Evolutionary conservation across 768 basidiomycete species (phyloP).

Genomic region (Mycena epipterygia): DNA sequence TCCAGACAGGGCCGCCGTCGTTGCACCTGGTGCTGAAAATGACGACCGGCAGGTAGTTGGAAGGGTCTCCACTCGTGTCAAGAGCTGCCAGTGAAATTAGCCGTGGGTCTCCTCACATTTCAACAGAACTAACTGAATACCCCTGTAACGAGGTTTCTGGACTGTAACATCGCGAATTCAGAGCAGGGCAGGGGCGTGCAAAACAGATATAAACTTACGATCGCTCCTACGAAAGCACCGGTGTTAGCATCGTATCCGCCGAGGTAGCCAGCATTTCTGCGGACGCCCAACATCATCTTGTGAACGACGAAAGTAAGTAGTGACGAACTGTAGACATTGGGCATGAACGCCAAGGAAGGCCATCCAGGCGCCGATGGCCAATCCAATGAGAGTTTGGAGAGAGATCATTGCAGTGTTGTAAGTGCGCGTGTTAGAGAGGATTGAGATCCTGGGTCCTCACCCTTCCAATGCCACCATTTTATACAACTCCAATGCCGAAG

Average conservation of each 20-base stretch:
- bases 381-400: conserved; percentile 1
- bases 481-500: conserved; percentile 2
- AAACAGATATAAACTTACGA: conserved; percentile 10
- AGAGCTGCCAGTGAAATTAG: conserved; percentile 1
- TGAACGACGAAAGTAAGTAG: not conserved
- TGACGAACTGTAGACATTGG: conserved; percentile 7
- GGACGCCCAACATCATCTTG: not conserved
- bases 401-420: conserved; percentile 3
- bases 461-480: conserved; percentile 1
- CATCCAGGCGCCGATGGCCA: conserved; percentile 5
- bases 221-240: conserved; percentile 4
- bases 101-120: not conserved
- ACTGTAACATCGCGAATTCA: conserved; percentile 9
- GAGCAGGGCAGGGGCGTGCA: not conserved
- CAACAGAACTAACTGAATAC: conserved; percentile 7
- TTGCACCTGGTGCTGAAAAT: not conserved
- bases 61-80: conserved; percentile 10
- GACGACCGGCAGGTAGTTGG: conserved; percentile 13
- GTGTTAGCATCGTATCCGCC: conserved; percentile 5
- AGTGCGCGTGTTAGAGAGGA: conserved; percentile 6
- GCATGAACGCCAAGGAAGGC: conserved; percentile 5
- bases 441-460: conserved; percentile 5
- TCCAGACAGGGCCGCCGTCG: conserved; percentile 3
- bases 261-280: conserved; percentile 7
- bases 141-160: not conserved